These are phyloP conservation scores for Russula compacta DNA, from an alignment of 768 basidiomycete genomes.

Conservation along the genomic window DNA sequence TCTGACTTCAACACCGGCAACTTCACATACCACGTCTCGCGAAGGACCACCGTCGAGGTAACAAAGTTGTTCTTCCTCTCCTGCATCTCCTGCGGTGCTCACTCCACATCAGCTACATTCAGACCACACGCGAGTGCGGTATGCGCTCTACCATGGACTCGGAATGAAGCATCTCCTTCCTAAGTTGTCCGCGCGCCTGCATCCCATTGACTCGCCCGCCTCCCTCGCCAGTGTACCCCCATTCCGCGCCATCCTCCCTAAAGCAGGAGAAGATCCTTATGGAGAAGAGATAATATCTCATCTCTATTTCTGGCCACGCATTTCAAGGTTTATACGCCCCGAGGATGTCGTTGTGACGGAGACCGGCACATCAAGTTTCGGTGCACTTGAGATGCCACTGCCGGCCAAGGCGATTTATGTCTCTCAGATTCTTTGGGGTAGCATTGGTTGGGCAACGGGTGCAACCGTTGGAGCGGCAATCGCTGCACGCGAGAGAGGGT, in stretches of 20 bases:
- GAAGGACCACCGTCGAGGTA: slow-evolving; percentile 55
- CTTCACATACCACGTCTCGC: slow-evolving; percentile 68
- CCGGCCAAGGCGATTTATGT: slow-evolving; percentile 61
- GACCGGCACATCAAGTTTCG: slow-evolving; percentile 84
- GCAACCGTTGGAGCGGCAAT: slow-evolving; percentile 71
- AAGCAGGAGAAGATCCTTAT: slow-evolving; percentile 39
- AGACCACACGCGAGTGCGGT: slow-evolving; percentile 55
- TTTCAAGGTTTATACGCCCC: slow-evolving; percentile 60
- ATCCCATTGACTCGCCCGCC: slow-evolving; percentile 33
- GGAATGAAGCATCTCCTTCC: slow-evolving; percentile 76
- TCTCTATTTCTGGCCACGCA: slow-evolving; percentile 74
- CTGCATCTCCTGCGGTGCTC: not conserved
- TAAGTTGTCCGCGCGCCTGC: slow-evolving; percentile 50
- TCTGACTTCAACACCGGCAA: slow-evolving; percentile 87
- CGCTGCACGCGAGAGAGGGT: slow-evolving; percentile 55
- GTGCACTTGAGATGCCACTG: slow-evolving; percentile 70
- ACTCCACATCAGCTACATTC: slow-evolving; percentile 56
- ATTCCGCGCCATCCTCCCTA: slow-evolving; percentile 25
- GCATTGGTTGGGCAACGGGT: slow-evolving; percentile 86
- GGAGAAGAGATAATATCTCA: slow-evolving; percentile 53
- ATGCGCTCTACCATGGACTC: slow-evolving; percentile 52
- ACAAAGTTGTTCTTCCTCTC: not conserved
- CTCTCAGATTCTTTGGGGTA: slow-evolving; percentile 82
- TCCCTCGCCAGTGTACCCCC: slow-evolving; percentile 39
- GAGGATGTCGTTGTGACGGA: slow-evolving; percentile 79